Percentiles rank a stretch among this genome's conserved stretches.
Conservation (phyloP, 2,329 filamentous ascomycete species). For the Aspergillus hortae region DNA sequence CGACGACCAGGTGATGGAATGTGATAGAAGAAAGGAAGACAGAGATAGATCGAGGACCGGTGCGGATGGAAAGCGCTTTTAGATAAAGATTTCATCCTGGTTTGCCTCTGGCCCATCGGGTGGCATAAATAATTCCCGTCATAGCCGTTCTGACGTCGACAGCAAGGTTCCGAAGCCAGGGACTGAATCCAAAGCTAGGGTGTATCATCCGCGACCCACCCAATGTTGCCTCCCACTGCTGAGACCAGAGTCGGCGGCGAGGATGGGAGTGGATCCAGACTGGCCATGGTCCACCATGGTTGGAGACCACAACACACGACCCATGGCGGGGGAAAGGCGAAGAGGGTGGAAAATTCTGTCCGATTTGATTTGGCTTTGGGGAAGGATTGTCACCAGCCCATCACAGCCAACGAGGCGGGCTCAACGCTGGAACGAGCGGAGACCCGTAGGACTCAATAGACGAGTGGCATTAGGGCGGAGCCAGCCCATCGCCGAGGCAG, state of each 20-base stretch:
- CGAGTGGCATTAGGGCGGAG: background rate
- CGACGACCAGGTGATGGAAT: no score
- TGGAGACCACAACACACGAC: background rate
- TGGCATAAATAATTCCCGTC: background rate
- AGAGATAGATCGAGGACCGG: no score
- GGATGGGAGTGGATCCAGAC: background rate
- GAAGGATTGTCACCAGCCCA: background rate
- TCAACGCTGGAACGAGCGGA: background rate
- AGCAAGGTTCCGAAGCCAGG: slow-evolving; percentile 2
- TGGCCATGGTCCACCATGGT: background rate
- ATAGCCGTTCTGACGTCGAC: slow-evolving; percentile 9
- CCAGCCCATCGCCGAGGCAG: no score
- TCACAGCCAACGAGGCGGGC: background rate
- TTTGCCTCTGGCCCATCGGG: background rate
- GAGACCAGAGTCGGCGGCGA: background rate
- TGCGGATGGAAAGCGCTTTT: no score
- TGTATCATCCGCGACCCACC: background rate
- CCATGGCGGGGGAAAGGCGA: background rate
- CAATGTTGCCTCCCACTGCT: background rate
- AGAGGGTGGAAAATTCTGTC: background rate
- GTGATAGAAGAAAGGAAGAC: no score
- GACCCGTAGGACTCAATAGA: background rate
- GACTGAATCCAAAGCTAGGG: slow-evolving; percentile 1
- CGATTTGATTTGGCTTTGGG: background rate
- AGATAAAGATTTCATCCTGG: no score